These are phyloP conservation scores for Sordariomycetes sp. DNA, from an alignment of 2,329 filamentous ascomycete species.

Conservation along the genomic window DNA sequence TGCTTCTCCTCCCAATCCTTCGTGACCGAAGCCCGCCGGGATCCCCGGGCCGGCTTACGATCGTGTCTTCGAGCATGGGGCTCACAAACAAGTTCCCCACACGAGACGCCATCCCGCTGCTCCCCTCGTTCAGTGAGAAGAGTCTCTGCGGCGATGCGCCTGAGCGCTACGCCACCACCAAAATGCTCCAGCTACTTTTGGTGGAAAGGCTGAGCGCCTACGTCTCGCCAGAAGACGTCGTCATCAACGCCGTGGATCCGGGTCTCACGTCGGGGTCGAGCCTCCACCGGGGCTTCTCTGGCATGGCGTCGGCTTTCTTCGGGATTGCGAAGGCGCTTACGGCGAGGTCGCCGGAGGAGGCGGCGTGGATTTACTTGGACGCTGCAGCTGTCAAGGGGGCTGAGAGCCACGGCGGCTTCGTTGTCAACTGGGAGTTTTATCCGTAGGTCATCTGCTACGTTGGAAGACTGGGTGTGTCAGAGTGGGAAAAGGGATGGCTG, in stretches of 20 bases:
- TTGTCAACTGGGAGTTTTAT: conserved; percentile 9
- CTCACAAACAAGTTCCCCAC: too few relatives aligned
- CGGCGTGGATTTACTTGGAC: conserved; percentile 9
- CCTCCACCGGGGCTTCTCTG: conserved; percentile 6
- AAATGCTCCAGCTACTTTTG: conserved; percentile 10
- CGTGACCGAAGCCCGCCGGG: conserved; percentile 6
- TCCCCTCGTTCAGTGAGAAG: conserved; percentile 5
- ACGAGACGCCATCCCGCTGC: background rate
- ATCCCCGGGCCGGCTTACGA: conserved; percentile 10
- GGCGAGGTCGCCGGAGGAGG: conserved; percentile 5
- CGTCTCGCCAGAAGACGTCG: conserved; percentile 9
- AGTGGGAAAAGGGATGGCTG: too few relatives aligned
- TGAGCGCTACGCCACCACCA: conserved; percentile 10
- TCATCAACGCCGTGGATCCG: conserved; percentile 12
- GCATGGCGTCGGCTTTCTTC: background rate
- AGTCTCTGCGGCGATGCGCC: background rate
- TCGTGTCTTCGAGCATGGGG: conserved; percentile 11
- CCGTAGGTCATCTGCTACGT: conserved; percentile 9
- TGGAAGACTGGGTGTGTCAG: too few relatives aligned
- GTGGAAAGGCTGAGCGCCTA: conserved; percentile 7
- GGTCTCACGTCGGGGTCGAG: conserved; percentile 9
- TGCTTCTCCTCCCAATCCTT: conserved; percentile 16
- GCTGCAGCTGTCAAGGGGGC: conserved; percentile 9
- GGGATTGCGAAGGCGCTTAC: conserved; percentile 7
- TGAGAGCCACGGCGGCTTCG: conserved; percentile 12